These are phyloP conservation scores for Eucalyptus tenuipes DNA, from an alignment of 345 rosid species.

Conservation along the genomic window DNA sequence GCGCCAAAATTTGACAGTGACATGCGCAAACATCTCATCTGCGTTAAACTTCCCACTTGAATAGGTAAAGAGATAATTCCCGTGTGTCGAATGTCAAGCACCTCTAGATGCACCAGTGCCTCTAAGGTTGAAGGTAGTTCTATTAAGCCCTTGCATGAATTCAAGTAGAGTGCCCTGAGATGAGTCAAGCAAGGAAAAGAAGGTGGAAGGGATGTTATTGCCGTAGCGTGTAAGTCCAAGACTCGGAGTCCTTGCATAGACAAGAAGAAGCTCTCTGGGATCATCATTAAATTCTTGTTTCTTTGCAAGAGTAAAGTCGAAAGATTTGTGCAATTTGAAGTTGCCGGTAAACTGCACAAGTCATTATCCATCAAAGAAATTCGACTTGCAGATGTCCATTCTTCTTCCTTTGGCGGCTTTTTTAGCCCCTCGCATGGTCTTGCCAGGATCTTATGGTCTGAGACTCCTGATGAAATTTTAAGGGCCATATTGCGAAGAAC, in stretches of 20 bases:
- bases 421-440: background rate
- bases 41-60: background rate
- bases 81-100: conserved; percentile 3
- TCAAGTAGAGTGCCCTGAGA: conserved; percentile 10
- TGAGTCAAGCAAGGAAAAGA: background rate
- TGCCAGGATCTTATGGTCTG: background rate
- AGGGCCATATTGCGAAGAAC: conserved; percentile 5
- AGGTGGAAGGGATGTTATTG: background rate
- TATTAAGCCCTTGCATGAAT: background rate
- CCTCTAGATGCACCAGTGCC: background rate
- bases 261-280: too few species aligned
- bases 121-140: background rate
- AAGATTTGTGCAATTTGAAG: background rate
- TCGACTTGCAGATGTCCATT: background rate
- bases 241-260: too few species aligned
- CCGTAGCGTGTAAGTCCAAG: background rate
- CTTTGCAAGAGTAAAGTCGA: conserved; percentile 1
- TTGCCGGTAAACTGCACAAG: background rate
- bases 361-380: conserved; percentile 11
- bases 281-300: background rate
- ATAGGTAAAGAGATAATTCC: background rate
- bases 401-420: background rate
- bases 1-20: background rate
- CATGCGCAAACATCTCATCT: background rate
- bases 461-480: background rate